Conservation (phyloP, 2,329 filamentous ascomycete genomes). For the Fusarium sp. region DNA sequence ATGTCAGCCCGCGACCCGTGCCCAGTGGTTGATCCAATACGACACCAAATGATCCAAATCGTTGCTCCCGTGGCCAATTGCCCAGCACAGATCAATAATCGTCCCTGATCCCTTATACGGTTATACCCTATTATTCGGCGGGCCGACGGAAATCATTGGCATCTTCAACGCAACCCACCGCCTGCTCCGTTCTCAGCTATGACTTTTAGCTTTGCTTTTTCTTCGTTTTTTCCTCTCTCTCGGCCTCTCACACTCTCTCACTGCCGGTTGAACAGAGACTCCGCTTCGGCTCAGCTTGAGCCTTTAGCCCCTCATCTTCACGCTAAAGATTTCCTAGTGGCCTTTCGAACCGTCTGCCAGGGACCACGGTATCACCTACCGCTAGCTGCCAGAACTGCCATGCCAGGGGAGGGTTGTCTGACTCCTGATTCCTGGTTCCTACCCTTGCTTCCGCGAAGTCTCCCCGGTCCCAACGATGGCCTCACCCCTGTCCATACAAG, state of each 20-base stretch:
- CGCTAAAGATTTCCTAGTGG: conserved; percentile 38
- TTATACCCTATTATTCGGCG: not conserved
- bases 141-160: conserved; percentile 15
- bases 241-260: conserved; percentile 13
- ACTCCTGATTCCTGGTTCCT: conserved; percentile 28
- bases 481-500: conserved; percentile 36
- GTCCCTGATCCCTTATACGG: not conserved
- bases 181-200: not conserved
- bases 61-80: conserved; percentile 5
- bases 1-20: conserved; percentile 24
- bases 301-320: conserved; percentile 27
- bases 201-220: conserved; percentile 3
- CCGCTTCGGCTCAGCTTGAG: conserved; percentile 14
- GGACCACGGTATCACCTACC: conserved; percentile 29
- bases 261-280: conserved; percentile 12
- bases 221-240: conserved; percentile 6
- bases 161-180: conserved; percentile 4
- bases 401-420: conserved; percentile 15
- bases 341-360: conserved; percentile 34
- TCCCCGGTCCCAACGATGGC: conserved; percentile 32
- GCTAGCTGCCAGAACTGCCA: conserved; percentile 36
- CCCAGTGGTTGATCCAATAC: conserved; percentile 12
- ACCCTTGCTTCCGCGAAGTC: conserved; percentile 37
- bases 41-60: not conserved
- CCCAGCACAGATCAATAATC: conserved; percentile 16